Conservation (phyloP, 2,329 filamentous ascomycete species). For the Aspergillus pseudoterreus region DNA sequence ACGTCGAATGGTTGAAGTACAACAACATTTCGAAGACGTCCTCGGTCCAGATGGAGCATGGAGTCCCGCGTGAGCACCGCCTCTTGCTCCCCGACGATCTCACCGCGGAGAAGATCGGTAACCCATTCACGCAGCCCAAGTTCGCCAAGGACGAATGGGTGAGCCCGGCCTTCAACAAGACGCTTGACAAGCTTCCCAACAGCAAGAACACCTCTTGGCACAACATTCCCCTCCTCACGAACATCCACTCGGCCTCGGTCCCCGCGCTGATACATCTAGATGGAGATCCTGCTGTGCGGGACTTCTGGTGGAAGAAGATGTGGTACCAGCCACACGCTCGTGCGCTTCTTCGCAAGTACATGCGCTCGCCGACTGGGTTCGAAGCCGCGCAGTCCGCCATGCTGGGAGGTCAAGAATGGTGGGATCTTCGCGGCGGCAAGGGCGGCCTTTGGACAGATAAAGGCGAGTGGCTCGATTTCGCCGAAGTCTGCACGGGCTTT, state of each 20-base stretch:
- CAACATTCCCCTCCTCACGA: constrained; percentile 44
- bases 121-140: constrained; percentile 33
- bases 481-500: constrained; percentile 45
- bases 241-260: constrained; percentile 46
- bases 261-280: constrained; percentile 44
- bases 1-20: constrained; percentile 41
- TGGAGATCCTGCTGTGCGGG: constrained; percentile 28
- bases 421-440: constrained; percentile 50
- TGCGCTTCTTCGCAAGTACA: constrained; percentile 48
- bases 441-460: constrained; percentile 53
- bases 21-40: constrained; percentile 36
- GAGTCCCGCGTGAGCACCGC: constrained; percentile 35
- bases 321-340: constrained; percentile 50
- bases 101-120: constrained; percentile 21
- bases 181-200: constrained; percentile 42
- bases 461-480: constrained; percentile 48
- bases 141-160: constrained; percentile 24
- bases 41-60: constrained; percentile 31
- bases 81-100: constrained; percentile 39
- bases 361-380: constrained; percentile 42
- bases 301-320: constrained; percentile 42
- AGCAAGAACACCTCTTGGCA: constrained; percentile 40
- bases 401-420: constrained; percentile 45
- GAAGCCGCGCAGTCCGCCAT: constrained; percentile 42
- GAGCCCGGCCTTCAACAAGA: constrained; percentile 31